phyloP scores from a whole-genome alignment of 2,329 filamentous ascomycete species.

The Plenodomus lindquistii region DNA sequence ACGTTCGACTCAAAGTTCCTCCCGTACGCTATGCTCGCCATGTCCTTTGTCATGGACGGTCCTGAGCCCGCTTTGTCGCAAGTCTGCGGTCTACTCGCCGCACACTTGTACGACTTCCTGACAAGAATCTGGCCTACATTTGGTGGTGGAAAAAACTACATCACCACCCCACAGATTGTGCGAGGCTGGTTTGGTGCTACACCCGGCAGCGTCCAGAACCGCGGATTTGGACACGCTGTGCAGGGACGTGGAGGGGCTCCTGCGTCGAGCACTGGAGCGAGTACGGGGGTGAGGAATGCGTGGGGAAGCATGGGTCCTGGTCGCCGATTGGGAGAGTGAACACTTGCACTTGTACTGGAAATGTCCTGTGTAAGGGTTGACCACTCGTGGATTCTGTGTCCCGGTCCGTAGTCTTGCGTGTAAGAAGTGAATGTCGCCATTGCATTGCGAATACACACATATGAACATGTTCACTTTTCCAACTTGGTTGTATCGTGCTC shows the following conservation, averaged over 20 bases:
- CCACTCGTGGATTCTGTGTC: neutral
- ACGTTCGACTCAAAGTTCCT: slow-evolving; percentile 80
- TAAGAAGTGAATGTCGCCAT: too few relatives aligned
- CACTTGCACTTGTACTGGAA: slow-evolving; percentile 1
- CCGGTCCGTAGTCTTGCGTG: neutral
- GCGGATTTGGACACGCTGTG: slow-evolving; percentile 66
- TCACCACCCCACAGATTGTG: slow-evolving; percentile 75
- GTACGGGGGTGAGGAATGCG: slow-evolving; percentile 29
- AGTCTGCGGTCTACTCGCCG: slow-evolving; percentile 78
- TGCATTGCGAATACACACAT: neutral
- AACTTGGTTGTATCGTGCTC: too few relatives aligned
- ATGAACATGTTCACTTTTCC: neutral
- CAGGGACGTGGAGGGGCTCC: slow-evolving; percentile 36
- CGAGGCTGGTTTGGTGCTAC: slow-evolving; percentile 64
- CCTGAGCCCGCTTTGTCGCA: slow-evolving; percentile 63
- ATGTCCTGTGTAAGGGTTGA: neutral
- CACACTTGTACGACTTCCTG: slow-evolving; percentile 89
- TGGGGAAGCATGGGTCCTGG: slow-evolving; percentile 37
- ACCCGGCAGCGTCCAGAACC: slow-evolving; percentile 50
- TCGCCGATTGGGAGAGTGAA: slow-evolving; percentile 32
- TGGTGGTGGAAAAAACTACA: slow-evolving; percentile 76
- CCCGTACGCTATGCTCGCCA: slow-evolving; percentile 76
- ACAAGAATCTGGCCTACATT: slow-evolving; percentile 87
- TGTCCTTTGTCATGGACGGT: slow-evolving; percentile 72
- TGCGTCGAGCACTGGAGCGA: slow-evolving; percentile 26